Conservation (phyloP, 1,139 yeast genomes). For the Suhomyces bribrorum region DNA sequence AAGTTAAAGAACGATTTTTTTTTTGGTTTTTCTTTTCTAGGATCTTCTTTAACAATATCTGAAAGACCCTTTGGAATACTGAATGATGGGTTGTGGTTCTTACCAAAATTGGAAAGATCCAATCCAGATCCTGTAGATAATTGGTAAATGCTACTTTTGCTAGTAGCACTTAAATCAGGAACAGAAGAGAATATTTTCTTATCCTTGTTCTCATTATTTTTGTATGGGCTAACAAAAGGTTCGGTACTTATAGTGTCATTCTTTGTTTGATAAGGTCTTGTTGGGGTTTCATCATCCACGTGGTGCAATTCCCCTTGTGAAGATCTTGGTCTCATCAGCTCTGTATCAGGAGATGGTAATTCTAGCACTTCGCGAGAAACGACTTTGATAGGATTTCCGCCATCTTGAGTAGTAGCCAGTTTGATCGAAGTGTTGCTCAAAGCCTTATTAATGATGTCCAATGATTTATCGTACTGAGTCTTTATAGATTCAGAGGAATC, state of each 20-base stretch:
- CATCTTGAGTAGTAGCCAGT: constrained; percentile 11
- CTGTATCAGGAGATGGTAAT: constrained; percentile 8
- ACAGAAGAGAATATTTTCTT: constrained; percentile 21
- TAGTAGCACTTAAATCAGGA: constrained; percentile 26
- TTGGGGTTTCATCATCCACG: constrained; percentile 10
- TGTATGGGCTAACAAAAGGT: constrained; percentile 4
- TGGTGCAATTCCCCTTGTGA: constrained; percentile 31
- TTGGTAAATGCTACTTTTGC: constrained; percentile 21
- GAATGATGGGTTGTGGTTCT: constrained; percentile 42
- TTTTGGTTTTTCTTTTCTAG: constrained; percentile 13
- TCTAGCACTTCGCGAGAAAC: constrained; percentile 16
- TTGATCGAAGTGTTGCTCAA: constrained; percentile 22
- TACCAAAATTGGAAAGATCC: constrained; percentile 47
- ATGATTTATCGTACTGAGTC: constrained; percentile 26
- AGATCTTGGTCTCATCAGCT: constrained; percentile 28
- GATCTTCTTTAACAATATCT: constrained; percentile 16
- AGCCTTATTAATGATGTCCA: constrained; percentile 31
- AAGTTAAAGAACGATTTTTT: constrained; percentile 28
- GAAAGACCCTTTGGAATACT: constrained; percentile 20
- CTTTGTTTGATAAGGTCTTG: constrained; percentile 1
- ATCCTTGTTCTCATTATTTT: background rate
- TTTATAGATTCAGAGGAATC: constrained; percentile 24
- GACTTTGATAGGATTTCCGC: constrained; percentile 12
- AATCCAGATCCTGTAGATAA: constrained; percentile 43
- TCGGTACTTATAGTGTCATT: background rate